Evolutionary conservation across 2,329 filamentous ascomycete species (phyloP).

Genomic region (Cytospora paraplurivora): DNA sequence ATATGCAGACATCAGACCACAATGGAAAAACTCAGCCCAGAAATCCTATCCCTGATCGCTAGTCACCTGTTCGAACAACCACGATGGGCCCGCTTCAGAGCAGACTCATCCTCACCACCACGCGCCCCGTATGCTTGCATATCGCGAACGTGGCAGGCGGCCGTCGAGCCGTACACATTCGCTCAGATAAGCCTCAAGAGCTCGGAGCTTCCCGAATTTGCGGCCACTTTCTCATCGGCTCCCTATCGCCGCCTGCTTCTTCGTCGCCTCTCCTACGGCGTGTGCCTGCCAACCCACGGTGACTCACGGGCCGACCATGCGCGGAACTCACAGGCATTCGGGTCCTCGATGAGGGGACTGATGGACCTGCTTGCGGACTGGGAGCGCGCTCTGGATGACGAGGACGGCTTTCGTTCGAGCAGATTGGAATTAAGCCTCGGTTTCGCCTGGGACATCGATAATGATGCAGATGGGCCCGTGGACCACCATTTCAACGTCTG

Average conservation of each 20-base stretch:
- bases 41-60: background rate
- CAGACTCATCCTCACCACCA: background rate
- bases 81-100: background rate
- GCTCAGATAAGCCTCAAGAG: background rate
- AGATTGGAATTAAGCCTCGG: background rate
- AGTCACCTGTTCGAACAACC: background rate
- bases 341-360: background rate
- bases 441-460: background rate
- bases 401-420: background rate
- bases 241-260: background rate
- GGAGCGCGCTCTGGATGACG: background rate
- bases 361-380: background rate
- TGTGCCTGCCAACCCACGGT: background rate
- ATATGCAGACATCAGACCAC: background rate
- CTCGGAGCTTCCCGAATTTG: background rate
- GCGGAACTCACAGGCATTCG: background rate
- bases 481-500: background rate
- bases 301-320: background rate
- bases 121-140: background rate
- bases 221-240: background rate
- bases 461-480: background rate
- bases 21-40: conserved; percentile 1
- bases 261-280: background rate
- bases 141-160: background rate
- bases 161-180: background rate